These are phyloP conservation scores for Morella rubra DNA, from an alignment of 306 rosid genomes.

Conservation along the genomic window DNA sequence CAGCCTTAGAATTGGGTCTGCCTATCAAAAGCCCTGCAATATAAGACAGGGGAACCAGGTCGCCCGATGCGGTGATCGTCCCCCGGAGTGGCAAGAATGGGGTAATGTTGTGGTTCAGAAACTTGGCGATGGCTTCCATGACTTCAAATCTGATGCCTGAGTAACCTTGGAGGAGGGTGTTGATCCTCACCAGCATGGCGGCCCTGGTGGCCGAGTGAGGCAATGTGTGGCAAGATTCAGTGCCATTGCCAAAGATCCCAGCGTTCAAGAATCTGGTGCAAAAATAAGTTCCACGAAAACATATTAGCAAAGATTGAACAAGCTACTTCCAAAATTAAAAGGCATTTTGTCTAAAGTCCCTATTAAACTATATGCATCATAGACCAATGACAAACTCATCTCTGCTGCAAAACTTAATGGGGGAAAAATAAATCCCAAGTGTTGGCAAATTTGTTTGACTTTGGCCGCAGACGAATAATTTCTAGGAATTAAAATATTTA, in stretches of 20 bases:
- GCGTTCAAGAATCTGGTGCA: slow-evolving; percentile 75
- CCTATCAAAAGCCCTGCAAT: slow-evolving; percentile 77
- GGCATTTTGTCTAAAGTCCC: too few relatives aligned
- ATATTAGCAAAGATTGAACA: background rate
- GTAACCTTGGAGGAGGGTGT: slow-evolving; percentile 90
- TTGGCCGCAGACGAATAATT: too few relatives aligned
- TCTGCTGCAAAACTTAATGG: too few relatives aligned
- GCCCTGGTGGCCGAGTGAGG: slow-evolving; percentile 82
- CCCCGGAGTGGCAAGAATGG: slow-evolving; percentile 88
- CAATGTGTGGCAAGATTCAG: slow-evolving; percentile 55
- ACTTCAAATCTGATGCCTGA: slow-evolving; percentile 85
- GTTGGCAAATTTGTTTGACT: too few relatives aligned
- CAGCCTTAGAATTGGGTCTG: slow-evolving; percentile 73
- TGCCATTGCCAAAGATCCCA: slow-evolving; percentile 74
- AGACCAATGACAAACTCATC: too few relatives aligned
- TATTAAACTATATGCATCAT: too few relatives aligned
- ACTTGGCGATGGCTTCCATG: slow-evolving; percentile 73
- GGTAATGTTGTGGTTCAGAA: slow-evolving; percentile 67
- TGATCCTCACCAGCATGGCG: slow-evolving; percentile 85
- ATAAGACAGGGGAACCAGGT: slow-evolving; percentile 80
- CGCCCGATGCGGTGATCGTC: slow-evolving; percentile 82
- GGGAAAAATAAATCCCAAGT: too few relatives aligned
- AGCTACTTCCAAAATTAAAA: too few relatives aligned
- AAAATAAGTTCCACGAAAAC: background rate
- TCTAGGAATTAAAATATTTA: too few relatives aligned